Conservation (phyloP, 2,329 filamentous ascomycete species). For the Paecilomyces sp. region DNA sequence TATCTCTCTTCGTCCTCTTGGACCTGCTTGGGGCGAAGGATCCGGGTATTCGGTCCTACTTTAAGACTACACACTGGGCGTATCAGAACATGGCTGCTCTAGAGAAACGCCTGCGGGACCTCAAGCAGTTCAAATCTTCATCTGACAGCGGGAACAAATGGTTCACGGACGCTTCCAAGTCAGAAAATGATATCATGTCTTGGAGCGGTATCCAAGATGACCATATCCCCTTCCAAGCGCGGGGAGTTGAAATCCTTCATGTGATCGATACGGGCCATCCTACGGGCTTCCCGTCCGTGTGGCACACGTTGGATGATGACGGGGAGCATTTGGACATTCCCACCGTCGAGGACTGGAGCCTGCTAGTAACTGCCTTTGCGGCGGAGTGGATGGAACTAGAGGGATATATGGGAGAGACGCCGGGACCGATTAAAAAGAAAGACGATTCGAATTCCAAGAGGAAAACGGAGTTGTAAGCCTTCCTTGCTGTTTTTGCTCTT, state of each 20-base stretch:
- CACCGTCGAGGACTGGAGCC: slow-evolving; percentile 81
- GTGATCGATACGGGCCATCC: slow-evolving; percentile 64
- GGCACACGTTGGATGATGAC: slow-evolving; percentile 81
- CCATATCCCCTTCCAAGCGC: slow-evolving; percentile 80
- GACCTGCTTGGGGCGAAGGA: slow-evolving; percentile 70
- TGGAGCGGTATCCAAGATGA: slow-evolving; percentile 66
- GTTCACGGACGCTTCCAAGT: slow-evolving; percentile 57
- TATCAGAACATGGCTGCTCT: slow-evolving; percentile 69
- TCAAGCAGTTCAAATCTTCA: slow-evolving; percentile 60
- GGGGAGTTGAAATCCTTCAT: slow-evolving; percentile 83
- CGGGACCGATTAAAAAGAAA: slow-evolving; percentile 4
- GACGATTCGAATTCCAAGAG: slow-evolving; percentile 1
- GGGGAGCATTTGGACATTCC: slow-evolving; percentile 73
- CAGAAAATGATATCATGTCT: slow-evolving; percentile 40
- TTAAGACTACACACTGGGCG: slow-evolving; percentile 86
- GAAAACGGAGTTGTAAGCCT: slow-evolving; percentile 37
- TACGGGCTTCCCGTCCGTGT: slow-evolving; percentile 63
- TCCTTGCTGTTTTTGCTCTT: not conserved
- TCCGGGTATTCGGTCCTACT: slow-evolving; percentile 76
- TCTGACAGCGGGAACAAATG: slow-evolving; percentile 48
- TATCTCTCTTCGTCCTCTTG: slow-evolving; percentile 83
- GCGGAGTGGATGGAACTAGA: slow-evolving; percentile 90
- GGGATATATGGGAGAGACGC: slow-evolving; percentile 36
- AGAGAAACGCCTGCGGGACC: slow-evolving; percentile 64
- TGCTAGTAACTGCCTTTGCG: slow-evolving; percentile 73